Conservation (phyloP, 768 basidiomycete genomes). For the Lentinus brumalis region DNA sequence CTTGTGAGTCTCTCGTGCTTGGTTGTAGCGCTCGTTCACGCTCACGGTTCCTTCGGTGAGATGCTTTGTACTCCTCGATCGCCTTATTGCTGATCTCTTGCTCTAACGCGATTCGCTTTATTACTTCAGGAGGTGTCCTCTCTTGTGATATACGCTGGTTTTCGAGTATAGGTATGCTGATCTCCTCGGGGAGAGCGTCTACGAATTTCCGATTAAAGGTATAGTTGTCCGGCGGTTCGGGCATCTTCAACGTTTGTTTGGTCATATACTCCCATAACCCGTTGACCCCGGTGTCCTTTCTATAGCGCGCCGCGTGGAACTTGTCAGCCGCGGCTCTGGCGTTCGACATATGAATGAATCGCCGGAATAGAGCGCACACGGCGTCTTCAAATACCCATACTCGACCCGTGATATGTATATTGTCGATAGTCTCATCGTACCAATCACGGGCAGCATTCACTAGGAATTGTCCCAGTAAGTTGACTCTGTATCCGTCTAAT, state of each 20-base stretch:
- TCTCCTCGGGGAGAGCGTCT: not conserved
- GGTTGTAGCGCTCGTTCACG: too few relatives aligned
- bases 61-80: not conserved
- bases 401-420: not conserved
- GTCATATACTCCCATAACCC: not conserved
- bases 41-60: too few relatives aligned
- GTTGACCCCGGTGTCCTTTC: not conserved
- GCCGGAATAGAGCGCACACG: not conserved
- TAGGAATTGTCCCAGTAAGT: not conserved
- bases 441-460: not conserved
- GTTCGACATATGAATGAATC: conserved; percentile 1
- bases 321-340: not conserved
- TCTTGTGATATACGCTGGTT: not conserved
- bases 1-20: too few relatives aligned
- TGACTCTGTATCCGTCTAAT: not conserved
- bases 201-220: not conserved
- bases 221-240: not conserved
- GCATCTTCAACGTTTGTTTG: not conserved
- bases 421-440: conserved; percentile 2
- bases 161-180: not conserved
- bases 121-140: not conserved
- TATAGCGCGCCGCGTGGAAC: not conserved
- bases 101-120: not conserved
- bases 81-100: not conserved
- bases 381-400: conserved; percentile 1